These are phyloP conservation scores for Beta macrorhiza DNA, from an alignment of 179 eudicot genomes.

Conservation along the genomic window DNA sequence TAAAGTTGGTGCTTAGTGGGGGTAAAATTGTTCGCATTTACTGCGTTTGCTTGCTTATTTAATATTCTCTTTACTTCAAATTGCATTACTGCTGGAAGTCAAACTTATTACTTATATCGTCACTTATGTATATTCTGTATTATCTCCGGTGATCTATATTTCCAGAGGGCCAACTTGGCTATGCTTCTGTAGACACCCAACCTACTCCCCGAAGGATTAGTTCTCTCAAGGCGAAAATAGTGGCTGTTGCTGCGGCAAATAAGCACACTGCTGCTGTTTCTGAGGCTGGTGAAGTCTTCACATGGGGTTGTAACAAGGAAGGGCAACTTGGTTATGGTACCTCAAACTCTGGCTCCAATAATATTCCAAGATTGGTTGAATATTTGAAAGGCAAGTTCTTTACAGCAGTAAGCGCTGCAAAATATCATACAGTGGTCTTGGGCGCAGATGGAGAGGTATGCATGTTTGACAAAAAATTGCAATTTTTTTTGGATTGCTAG, in stretches of 20 bases:
- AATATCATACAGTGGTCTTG: slow-evolving; percentile 84
- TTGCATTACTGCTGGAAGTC: neutral
- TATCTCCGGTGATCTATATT: slow-evolving; percentile 13
- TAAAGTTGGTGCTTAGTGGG: neutral
- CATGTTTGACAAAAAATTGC: slow-evolving; percentile 3
- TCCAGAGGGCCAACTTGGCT: slow-evolving; percentile 99
- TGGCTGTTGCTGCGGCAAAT: slow-evolving; percentile 93
- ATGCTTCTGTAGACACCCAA: slow-evolving; percentile 93
- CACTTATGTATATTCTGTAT: neutral
- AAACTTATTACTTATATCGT: neutral
- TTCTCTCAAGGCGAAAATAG: slow-evolving; percentile 72
- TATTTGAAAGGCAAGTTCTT: slow-evolving; percentile 84
- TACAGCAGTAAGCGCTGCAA: slow-evolving; percentile 68
- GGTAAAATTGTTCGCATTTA: neutral
- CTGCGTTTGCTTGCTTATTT: neutral
- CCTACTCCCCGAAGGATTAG: slow-evolving; percentile 94
- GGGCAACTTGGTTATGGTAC: slow-evolving; percentile 99
- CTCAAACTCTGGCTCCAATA: slow-evolving; percentile 90
- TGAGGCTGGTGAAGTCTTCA: slow-evolving; percentile 84
- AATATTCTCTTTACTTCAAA: neutral
- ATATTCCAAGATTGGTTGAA: slow-evolving; percentile 85
- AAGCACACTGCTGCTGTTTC: slow-evolving; percentile 94
- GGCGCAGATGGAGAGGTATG: slow-evolving; percentile 98
- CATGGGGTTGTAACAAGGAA: slow-evolving; percentile 99
- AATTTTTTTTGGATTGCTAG: neutral